Base-by-base conservation (phyloP, 306 rosid species). In the Sicyos edulis region DNA sequence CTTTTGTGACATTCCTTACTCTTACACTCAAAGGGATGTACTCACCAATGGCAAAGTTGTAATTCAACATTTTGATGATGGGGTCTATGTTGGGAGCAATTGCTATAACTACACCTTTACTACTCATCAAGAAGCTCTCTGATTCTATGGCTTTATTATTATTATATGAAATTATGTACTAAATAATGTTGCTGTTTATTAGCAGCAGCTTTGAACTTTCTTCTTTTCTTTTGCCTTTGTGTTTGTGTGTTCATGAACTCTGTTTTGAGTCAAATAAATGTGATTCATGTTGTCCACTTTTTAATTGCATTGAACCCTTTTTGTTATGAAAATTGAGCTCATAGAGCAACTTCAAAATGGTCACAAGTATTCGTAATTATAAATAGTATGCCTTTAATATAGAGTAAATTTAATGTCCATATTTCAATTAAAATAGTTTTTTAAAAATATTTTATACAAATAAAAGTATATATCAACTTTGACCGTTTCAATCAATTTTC, bases 11-110 rank as follows among this genome's bases (percentile, higher is more conserved):
- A 54, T 71, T 7, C 75, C 75, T 0, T 71, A 37, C 4, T 71
- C 75, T 0, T 71, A 71, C 53, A 71, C 75, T 32, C 75, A 71
- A 17, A 40, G 63, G 3, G 75, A 54, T 37, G 60, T 55, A 16
- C 51, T 52, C 32, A 54, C 75, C 24, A 29, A 71, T 15, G 75
- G 75, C 17, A n/a, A 53, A 54, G 50, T 26, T 17, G 51, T 52
- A 4, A 16, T 54, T 16, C 32, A 71, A 10, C 51, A 71, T 21
- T 26, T 52, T 8, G 75, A 71, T 44, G 75, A 71, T 54, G 75
- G 75, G n/a, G 13, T 71, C 16, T 71, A 71, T 5, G 19, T 44
- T 9, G 62, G 75, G 0, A 34, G 44, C 51, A 71, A 54, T 71
- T 54, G 64, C 75, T 71, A 29, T 34, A 54, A 71, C 54, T 65